Evolutionary conservation across 345 rosid species (phyloP).

Genomic region (Viola odorata): DNA sequence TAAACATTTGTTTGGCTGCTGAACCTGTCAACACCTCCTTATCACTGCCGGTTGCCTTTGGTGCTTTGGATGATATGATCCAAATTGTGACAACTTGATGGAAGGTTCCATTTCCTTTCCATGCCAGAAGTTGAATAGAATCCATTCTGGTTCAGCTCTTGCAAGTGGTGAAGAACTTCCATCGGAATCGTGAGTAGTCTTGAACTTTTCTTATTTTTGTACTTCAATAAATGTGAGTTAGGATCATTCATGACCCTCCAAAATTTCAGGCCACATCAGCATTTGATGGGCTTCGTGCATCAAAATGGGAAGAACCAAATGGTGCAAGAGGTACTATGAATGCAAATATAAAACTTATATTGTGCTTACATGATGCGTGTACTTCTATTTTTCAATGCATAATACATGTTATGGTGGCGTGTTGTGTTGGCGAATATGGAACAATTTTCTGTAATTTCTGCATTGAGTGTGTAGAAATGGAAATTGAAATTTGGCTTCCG

Average conservation of each 20-base stretch:
- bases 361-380: not conserved
- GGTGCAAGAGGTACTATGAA: conserved; percentile 68
- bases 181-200: conserved; percentile 68
- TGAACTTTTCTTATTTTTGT: not conserved
- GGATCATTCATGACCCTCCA: conserved; percentile 5
- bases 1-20: conserved; percentile 52
- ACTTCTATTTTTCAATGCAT: not conserved
- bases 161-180: conserved; percentile 96
- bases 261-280: conserved; percentile 76
- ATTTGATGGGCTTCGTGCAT: conserved; percentile 69
- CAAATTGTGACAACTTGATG: conserved; percentile 34
- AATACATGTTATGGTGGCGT: not conserved
- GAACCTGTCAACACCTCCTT: conserved; percentile 68
- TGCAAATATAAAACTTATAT: not conserved
- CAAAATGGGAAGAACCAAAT: conserved; percentile 97
- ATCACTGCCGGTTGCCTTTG: conserved; percentile 70
- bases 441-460: not conserved
- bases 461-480: not conserved
- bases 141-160: conserved; percentile 78
- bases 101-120: conserved; percentile 50
- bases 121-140: conserved; percentile 55
- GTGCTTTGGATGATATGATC: conserved; percentile 54
- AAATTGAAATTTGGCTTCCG: not conserved
- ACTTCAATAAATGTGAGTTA: not conserved
- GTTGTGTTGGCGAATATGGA: not conserved